phyloP scores from a whole-genome alignment of 176 grass and related monocot species.

The Hordeum marinum region DNA sequence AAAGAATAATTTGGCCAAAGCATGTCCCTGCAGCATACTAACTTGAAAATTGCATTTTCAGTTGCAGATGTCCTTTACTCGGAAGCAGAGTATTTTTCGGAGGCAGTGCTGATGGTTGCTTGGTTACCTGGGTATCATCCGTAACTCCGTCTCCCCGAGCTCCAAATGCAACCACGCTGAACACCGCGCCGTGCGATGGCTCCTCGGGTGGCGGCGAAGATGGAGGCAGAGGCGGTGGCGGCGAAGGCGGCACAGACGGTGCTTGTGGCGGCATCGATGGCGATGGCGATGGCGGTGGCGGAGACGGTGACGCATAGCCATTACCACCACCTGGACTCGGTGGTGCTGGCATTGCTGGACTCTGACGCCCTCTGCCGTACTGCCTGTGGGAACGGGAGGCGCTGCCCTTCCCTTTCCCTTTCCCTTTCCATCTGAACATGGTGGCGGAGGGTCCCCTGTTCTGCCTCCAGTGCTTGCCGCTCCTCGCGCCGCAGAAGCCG shows the following conservation, averaged over 20 bases:
- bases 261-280: background rate
- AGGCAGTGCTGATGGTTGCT: background rate
- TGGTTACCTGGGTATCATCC: slow-evolving; percentile 82
- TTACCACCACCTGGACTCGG: slow-evolving; percentile 18
- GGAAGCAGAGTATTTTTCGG: background rate
- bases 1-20: background rate
- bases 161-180: slow-evolving; percentile 77
- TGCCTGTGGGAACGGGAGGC: slow-evolving; percentile 12
- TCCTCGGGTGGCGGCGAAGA: background rate
- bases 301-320: background rate
- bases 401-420: slow-evolving; percentile 44
- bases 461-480: slow-evolving; percentile 54
- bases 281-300: background rate
- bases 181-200: slow-evolving; percentile 10
- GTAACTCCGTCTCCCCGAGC: slow-evolving; percentile 73
- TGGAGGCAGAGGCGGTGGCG: background rate
- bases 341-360: slow-evolving; percentile 32
- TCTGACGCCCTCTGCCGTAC: slow-evolving; percentile 14
- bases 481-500: slow-evolving; percentile 55
- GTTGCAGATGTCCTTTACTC: background rate
- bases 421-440: slow-evolving; percentile 46
- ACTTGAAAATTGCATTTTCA: background rate
- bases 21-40: background rate
- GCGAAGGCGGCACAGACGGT: background rate
- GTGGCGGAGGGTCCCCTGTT: slow-evolving; percentile 36